Percentiles rank a stretch among this genome's conserved stretches.
Evolutionary conservation across 257 asterid genomes (phyloP).

Genomic region (Primulina huaijiensis): DNA sequence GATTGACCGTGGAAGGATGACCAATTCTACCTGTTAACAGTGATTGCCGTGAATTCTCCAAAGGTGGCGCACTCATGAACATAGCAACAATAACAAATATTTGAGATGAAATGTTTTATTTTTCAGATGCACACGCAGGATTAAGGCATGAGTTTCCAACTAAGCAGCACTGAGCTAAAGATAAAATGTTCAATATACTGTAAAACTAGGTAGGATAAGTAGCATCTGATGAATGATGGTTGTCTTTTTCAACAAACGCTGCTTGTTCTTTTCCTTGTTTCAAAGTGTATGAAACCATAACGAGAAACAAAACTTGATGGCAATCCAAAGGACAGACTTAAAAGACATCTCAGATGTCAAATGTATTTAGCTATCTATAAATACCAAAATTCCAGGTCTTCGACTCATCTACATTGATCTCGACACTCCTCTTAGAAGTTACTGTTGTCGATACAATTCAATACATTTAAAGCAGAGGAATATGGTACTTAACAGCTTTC

Average conservation of each 20-base stretch:
- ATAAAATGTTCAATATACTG: background rate
- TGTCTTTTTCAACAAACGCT: background rate
- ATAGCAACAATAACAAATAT: slow-evolving; percentile 1
- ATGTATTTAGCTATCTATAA: slow-evolving; percentile 1
- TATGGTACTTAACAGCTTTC: slow-evolving; percentile 78
- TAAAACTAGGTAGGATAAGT: background rate
- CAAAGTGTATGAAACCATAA: background rate
- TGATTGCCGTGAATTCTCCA: slow-evolving; percentile 18
- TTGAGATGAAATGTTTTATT: no score
- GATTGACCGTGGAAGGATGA: slow-evolving; percentile 78
- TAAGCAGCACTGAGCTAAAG: no score
- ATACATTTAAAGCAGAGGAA: slow-evolving; percentile 20
- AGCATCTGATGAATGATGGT: slow-evolving; percentile 5
- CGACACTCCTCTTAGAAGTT: background rate
- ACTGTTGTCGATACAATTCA: background rate
- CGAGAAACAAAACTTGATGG: slow-evolving; percentile 11
- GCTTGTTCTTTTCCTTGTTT: background rate
- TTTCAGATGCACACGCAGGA: no score
- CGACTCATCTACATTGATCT: background rate
- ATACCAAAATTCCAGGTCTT: background rate
- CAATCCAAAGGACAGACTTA: slow-evolving; percentile 7
- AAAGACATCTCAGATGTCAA: background rate
- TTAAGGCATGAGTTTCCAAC: no score
- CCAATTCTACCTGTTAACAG: slow-evolving; percentile 67
- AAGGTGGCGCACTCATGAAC: background rate